Evolutionary conservation across 306 rosid species (phyloP).

Genomic region (Prunus padus): DNA sequence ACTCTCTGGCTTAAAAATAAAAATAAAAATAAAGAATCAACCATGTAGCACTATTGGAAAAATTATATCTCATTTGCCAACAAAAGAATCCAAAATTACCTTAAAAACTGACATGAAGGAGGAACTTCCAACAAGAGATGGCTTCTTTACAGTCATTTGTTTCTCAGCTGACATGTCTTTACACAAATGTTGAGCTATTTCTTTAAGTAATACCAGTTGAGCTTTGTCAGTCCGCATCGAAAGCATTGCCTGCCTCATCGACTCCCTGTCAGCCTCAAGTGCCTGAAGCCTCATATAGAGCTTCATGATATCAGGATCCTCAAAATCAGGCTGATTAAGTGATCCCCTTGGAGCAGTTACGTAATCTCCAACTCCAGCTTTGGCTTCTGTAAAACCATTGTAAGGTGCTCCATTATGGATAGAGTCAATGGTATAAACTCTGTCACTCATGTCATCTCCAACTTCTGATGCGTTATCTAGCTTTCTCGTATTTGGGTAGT

Average conservation of each 20-base stretch:
- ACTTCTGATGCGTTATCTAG: conserved; percentile 63
- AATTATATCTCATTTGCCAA: neutral
- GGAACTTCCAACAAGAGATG: conserved; percentile 37
- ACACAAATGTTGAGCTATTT: conserved; percentile 91
- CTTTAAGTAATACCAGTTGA: conserved; percentile 84
- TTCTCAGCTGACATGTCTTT: conserved; percentile 73
- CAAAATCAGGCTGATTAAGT: conserved; percentile 45
- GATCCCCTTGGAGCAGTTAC: conserved; percentile 53
- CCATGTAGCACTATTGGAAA: neutral
- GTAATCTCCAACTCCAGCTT: conserved; percentile 56
- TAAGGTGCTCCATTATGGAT: conserved; percentile 54
- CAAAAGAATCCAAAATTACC: conserved; percentile 38
- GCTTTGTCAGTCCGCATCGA: conserved; percentile 94
- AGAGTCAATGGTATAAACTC: conserved; percentile 93
- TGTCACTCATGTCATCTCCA: conserved; percentile 74
- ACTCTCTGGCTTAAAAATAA: neutral
- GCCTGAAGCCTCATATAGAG: conserved; percentile 95
- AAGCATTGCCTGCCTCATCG: conserved; percentile 91
- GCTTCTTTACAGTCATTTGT: conserved; percentile 48
- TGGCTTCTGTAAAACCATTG: conserved; percentile 50
- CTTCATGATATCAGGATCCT: conserved; percentile 80
- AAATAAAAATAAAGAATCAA: neutral
- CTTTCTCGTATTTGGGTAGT: conserved; percentile 49
- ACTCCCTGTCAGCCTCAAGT: conserved; percentile 98
- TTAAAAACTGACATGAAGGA: conserved; percentile 59